Evolutionary conservation across 192 early-diverging fungal species (phyloP), one percentile per base, ranked within the genome.

Genomic region (Podila minutissima): DNA sequence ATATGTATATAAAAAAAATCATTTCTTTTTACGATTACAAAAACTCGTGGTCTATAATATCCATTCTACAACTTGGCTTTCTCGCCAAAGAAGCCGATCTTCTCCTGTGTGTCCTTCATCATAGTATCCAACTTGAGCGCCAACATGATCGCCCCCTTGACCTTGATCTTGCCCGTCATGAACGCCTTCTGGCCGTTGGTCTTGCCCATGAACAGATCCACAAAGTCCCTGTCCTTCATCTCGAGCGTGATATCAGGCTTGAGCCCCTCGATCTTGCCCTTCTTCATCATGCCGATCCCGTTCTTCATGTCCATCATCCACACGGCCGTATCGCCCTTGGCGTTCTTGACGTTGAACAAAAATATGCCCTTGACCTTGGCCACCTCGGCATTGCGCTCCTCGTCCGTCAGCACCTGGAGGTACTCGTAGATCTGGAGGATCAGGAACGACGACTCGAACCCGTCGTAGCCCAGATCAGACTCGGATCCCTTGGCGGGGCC

Each of bases 251-350:
- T 89, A 83, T 97, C 95, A 7, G 96, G 87, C 70, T 93, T 88
- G 5, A 83, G 74, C 13, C 88, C 81, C 22, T 91, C 89, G 68
- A 72, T 91, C 74, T 88, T 83, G 64, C 88, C 88, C 29, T 92
- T 93, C 24, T 90, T 73, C 91, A 48, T 90, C 72, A 31, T 83
- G 28, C 90, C 90, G 26, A 88, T 85, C 0, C 91, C 91, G 37
- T 89, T 92, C 84, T 97, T 97, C 64, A 98, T 86, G 74, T 99
- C 94, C 51, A 97, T 81, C 66, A 89, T 92, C 94, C 95, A 99
- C 32, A 92, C 86, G 58, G 95, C 90, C 22, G 84, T 83, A 62
- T 94, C 89, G 8, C 89, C 91, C 59, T 88, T 87, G 7, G 74
- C 83, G 69, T 94, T 96, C 72, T 89, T 92, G 77, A 99, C 85